Evolutionary conservation across 1,284 basidiomycete genomes (phyloP).

Genomic region (Heterobasidion occidentale): DNA sequence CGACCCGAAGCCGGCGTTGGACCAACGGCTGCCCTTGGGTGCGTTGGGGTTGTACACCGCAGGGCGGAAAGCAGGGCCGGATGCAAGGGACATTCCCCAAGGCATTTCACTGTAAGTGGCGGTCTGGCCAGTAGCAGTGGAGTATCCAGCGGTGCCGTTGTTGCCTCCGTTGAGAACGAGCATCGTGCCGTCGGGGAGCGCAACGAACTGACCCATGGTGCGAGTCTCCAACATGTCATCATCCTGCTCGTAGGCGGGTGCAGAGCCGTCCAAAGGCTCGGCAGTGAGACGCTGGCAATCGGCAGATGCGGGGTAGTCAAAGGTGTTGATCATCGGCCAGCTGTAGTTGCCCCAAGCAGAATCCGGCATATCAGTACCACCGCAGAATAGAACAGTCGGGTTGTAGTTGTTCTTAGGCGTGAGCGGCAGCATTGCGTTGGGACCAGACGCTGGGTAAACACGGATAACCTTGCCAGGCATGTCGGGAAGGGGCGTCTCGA

Average conservation of each 20-base stretch:
- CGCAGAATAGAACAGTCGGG: conserved; percentile 84
- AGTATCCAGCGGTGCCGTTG: conserved; percentile 74
- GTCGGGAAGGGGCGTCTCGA: conserved; percentile 51
- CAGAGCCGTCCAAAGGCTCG: conserved; percentile 60
- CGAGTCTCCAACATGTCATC: conserved; percentile 73
- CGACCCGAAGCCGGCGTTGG: conserved; percentile 51
- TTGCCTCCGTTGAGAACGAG: conserved; percentile 72
- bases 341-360: conserved; percentile 68
- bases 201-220: conserved; percentile 85
- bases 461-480: conserved; percentile 67
- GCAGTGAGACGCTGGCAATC: conserved; percentile 75
- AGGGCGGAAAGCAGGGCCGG: conserved; percentile 58
- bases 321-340: conserved; percentile 58
- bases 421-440: conserved; percentile 84
- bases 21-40: conserved; percentile 65
- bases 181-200: conserved; percentile 68
- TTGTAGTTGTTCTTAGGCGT: conserved; percentile 86
- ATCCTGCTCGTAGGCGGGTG: conserved; percentile 49
- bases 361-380: conserved; percentile 74
- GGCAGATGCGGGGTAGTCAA: conserved; percentile 51
- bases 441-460: conserved; percentile 91
- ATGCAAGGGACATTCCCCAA: conserved; percentile 53
- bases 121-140: conserved; percentile 44
- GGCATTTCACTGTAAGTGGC: conserved; percentile 43
- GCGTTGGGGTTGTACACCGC: conserved; percentile 73